Percentiles rank a stretch among this genome's conserved stretches.
Conservation (phyloP, 2,329 filamentous ascomycete species). For the Hypoxylon sp. region DNA sequence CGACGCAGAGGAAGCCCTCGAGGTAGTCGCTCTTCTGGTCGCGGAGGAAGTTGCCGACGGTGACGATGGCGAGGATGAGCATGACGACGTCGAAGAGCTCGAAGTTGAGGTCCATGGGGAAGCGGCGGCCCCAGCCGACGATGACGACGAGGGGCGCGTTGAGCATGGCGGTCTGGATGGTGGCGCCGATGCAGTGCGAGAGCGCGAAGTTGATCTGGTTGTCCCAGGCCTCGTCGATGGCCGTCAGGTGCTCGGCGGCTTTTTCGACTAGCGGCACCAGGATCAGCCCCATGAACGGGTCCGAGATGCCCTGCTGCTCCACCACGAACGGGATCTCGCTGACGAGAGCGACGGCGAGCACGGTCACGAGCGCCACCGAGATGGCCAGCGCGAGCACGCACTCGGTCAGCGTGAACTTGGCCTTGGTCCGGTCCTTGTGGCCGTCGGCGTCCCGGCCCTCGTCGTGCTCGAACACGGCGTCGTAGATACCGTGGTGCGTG, state of each 20-base stretch:
- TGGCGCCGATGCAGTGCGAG: constrained; percentile 84
- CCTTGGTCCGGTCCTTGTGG: constrained; percentile 65
- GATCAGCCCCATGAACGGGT: constrained; percentile 72
- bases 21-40: constrained; percentile 92
- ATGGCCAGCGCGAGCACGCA: constrained; percentile 70
- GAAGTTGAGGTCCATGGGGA: constrained; percentile 81
- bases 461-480: constrained; percentile 75
- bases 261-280: constrained; percentile 85
- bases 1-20: constrained; percentile 81
- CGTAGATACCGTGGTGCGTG: constrained; percentile 79
- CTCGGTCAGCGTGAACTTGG: constrained; percentile 79
- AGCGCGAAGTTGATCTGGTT: constrained; percentile 86
- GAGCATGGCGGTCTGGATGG: constrained; percentile 87
- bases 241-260: constrained; percentile 83
- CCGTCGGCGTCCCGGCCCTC: constrained; percentile 72
- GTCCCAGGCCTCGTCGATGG: constrained; percentile 84
- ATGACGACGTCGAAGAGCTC: constrained; percentile 86
- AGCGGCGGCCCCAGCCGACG: constrained; percentile 79
- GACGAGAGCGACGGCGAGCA: constrained; percentile 78
- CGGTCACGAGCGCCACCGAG: constrained; percentile 72
- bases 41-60: constrained; percentile 85
- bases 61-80: constrained; percentile 82
- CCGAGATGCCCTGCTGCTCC: constrained; percentile 53
- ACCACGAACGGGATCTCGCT: constrained; percentile 71
- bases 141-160: constrained; percentile 86